Percentiles rank a stretch among this genome's conserved stretches.
Conservation (phyloP, 2,329 filamentous ascomycete genomes). For the Phialophora tarda region DNA sequence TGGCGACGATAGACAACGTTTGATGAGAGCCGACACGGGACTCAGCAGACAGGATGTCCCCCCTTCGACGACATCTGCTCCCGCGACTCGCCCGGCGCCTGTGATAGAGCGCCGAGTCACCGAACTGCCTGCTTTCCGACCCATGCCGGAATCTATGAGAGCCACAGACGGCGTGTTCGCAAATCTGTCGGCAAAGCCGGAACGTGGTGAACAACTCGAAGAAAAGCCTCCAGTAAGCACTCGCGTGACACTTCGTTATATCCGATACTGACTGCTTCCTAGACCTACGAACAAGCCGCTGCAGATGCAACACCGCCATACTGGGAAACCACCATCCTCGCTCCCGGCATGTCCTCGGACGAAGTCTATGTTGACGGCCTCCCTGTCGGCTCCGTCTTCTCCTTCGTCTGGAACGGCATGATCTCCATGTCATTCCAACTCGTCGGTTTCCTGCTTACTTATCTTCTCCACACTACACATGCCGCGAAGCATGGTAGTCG, state of each 20-base stretch:
- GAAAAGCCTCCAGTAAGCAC: conserved; percentile 87
- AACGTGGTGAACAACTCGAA: conserved; percentile 79
- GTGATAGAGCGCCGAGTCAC: conserved; percentile 57
- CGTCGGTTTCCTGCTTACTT: conserved; percentile 95
- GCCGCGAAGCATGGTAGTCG: conserved; percentile 97
- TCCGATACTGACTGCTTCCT: conserved; percentile 44
- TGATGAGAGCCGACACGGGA: conserved; percentile 71
- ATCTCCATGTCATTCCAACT: conserved; percentile 98
- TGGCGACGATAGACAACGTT: conserved; percentile 81
- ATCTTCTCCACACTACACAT: conserved; percentile 96
- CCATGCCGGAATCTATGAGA: conserved; percentile 46
- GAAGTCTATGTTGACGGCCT: conserved; percentile 98
- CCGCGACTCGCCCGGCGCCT: conserved; percentile 23
- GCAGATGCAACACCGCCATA: conserved; percentile 95
- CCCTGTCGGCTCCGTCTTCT: conserved; percentile 85
- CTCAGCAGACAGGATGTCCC: conserved; percentile 25
- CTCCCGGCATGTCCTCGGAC: conserved; percentile 86
- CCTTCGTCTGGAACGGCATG: conserved; percentile 78
- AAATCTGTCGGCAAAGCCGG: conserved; percentile 89
- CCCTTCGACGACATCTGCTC: conserved; percentile 12
- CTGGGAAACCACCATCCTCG: conserved; percentile 98
- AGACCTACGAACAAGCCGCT: conserved; percentile 98
- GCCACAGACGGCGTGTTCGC: conserved; percentile 96
- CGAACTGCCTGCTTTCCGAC: conserved; percentile 58
- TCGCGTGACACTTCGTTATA: neutral